Evolutionary conservation across 352 stramenopile genomes (phyloP).

Genomic region (Pseudoperonospora humuli): DNA sequence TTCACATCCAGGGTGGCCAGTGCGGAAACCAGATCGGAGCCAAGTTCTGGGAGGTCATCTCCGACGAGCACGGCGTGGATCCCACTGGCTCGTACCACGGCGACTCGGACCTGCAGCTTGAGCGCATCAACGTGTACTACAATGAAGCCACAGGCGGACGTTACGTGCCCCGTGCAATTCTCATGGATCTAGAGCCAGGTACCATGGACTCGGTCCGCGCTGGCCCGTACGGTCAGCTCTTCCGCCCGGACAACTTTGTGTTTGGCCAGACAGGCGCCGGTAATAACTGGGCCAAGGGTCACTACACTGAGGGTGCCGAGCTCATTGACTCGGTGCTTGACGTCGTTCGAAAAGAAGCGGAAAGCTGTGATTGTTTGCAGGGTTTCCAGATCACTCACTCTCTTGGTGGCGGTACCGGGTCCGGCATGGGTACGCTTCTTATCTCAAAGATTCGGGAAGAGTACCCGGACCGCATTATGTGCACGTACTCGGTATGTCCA

Average conservation of each 20-base stretch:
- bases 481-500: slow-evolving; percentile 98
- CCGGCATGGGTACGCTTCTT: slow-evolving; percentile 98
- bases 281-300: slow-evolving; percentile 99
- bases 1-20: slow-evolving; percentile 98
- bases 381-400: slow-evolving; percentile 99
- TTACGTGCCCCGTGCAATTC: slow-evolving; percentile 96
- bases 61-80: slow-evolving; percentile 93
- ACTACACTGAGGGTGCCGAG: slow-evolving; percentile 99
- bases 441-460: slow-evolving; percentile 99
- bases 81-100: slow-evolving; percentile 90
- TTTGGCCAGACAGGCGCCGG: slow-evolving; percentile 97
- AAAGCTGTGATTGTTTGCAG: slow-evolving; percentile 98
- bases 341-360: slow-evolving; percentile 96
- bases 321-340: slow-evolving; percentile 98
- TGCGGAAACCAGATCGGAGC: slow-evolving; percentile 98
- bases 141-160: slow-evolving; percentile 96
- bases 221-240: slow-evolving; percentile 94
- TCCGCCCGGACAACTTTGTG: slow-evolving; percentile 99
- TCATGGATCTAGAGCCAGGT: slow-evolving; percentile 98
- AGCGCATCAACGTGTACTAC: slow-evolving; percentile 99
- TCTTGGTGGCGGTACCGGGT: slow-evolving; percentile 97
- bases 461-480: slow-evolving; percentile 99
- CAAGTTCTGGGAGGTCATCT: slow-evolving; percentile 98
- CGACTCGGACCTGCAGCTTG: slow-evolving; percentile 95
- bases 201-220: slow-evolving; percentile 98